phyloP scores from a whole-genome alignment of 768 basidiomycete species.

The Rhizopogon roseolus region DNA sequence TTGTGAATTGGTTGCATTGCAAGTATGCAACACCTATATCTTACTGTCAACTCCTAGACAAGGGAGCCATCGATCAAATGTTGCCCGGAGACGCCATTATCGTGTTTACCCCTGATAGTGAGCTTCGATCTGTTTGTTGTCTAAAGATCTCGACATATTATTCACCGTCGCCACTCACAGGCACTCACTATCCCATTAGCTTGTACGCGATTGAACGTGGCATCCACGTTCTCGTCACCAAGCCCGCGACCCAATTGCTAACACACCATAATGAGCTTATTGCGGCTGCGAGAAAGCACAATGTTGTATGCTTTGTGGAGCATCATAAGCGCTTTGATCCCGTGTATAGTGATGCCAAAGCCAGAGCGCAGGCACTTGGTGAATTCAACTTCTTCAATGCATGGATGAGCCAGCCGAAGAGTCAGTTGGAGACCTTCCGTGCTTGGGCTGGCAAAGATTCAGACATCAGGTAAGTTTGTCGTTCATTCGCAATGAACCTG shows the following conservation, averaged over 20 bases:
- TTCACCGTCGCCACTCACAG: slow-evolving; percentile 27
- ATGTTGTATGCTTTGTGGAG: slow-evolving; percentile 89
- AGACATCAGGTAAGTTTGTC: slow-evolving; percentile 65
- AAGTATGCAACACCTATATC: background rate
- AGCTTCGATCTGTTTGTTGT: slow-evolving; percentile 18
- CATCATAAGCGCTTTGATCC: slow-evolving; percentile 93
- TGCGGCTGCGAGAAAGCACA: slow-evolving; percentile 69
- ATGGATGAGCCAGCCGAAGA: slow-evolving; percentile 98
- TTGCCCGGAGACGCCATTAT: slow-evolving; percentile 84
- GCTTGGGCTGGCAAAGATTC: slow-evolving; percentile 95
- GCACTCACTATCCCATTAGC: slow-evolving; percentile 82
- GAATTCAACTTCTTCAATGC: slow-evolving; percentile 96
- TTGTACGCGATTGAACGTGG: slow-evolving; percentile 82
- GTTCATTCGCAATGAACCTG: background rate
- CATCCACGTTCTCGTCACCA: slow-evolving; percentile 88
- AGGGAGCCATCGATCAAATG: slow-evolving; percentile 71
- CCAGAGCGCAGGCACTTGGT: slow-evolving; percentile 68
- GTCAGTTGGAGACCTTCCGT: slow-evolving; percentile 89
- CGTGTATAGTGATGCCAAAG: slow-evolving; percentile 87
- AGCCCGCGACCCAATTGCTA: slow-evolving; percentile 86
- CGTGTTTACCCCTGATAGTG: slow-evolving; percentile 90
- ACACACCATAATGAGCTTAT: slow-evolving; percentile 79
- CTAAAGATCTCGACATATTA: background rate
- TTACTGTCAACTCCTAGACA: slow-evolving; percentile 48
- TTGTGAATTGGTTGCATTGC: slow-evolving; percentile 49